Conservation (phyloP, 2,329 filamentous ascomycete genomes). For the Fusarium miscanthi region DNA sequence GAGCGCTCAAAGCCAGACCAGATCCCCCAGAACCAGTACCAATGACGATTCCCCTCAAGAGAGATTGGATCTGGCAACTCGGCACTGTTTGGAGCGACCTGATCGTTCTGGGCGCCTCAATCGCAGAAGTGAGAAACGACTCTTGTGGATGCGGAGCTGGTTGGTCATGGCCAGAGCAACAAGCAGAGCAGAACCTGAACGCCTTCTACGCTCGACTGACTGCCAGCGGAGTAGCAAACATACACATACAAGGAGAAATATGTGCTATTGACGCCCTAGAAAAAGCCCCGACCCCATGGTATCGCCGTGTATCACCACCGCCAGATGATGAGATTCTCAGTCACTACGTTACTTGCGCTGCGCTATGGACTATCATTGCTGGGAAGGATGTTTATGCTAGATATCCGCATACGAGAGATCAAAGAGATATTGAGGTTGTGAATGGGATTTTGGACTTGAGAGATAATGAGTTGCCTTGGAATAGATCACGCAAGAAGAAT, state of each 20-base stretch:
- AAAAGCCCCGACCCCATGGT: neutral
- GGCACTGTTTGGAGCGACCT: neutral
- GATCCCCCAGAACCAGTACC: constrained; percentile 1
- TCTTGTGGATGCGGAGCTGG: constrained; percentile 11
- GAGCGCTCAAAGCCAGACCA: neutral
- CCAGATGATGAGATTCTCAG: neutral
- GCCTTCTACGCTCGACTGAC: neutral
- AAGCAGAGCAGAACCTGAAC: constrained; percentile 3
- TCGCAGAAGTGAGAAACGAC: constrained; percentile 4
- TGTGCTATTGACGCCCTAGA: neutral
- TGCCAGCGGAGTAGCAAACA: fast-evolving
- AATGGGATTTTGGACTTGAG: neutral
- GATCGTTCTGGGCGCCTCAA: neutral
- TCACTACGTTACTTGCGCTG: neutral
- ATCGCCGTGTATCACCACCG: neutral
- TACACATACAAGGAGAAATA: neutral
- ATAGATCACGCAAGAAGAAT: neutral
- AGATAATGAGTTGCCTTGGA: constrained; percentile 5
- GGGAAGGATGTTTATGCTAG: neutral
- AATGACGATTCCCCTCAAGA: neutral
- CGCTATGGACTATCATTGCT: neutral
- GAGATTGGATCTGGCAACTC: constrained; percentile 2
- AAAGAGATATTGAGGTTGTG: neutral
- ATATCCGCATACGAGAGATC: neutral
- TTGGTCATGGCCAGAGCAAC: constrained; percentile 13